These are phyloP conservation scores for Boletus sensibilis DNA, from an alignment of 768 basidiomycete genomes.

Conservation along the genomic window DNA sequence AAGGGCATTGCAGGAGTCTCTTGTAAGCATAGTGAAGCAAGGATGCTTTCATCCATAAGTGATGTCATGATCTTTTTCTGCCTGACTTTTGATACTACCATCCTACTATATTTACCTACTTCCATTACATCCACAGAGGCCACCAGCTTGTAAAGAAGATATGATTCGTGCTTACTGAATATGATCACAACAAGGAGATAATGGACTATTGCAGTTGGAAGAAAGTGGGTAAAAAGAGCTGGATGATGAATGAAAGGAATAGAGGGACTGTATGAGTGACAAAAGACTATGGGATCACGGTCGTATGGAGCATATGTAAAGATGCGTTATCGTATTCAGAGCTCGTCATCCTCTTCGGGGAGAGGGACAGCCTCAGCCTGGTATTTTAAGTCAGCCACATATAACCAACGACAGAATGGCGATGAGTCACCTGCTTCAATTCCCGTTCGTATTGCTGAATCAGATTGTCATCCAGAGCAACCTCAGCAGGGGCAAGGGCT, in stretches of 20 bases:
- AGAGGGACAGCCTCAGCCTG: conserved; percentile 91
- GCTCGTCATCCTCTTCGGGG: conserved; percentile 95
- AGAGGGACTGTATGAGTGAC: conserved; percentile 17
- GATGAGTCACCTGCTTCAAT: conserved; percentile 56
- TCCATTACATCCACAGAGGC: conserved; percentile 1
- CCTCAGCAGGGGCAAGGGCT: conserved; percentile 92
- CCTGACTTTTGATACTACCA: background rate
- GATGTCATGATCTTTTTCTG: background rate
- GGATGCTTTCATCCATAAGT: background rate
- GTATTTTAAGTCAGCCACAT: conserved; percentile 10
- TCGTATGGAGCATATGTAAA: conserved; percentile 21
- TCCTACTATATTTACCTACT: conserved; percentile 3
- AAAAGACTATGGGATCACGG: conserved; percentile 20
- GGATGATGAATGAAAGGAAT: conserved; percentile 20
- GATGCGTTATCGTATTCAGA: conserved; percentile 41
- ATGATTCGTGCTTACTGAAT: conserved; percentile 23
- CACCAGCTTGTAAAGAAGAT: conserved; percentile 6
- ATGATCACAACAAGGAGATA: conserved; percentile 26
- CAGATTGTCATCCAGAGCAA: conserved; percentile 72
- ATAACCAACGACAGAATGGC: background rate
- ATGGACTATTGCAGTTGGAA: conserved; percentile 25
- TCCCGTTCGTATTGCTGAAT: conserved; percentile 81
- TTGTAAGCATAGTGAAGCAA: background rate
- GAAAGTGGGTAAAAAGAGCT: conserved; percentile 18
- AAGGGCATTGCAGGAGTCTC: conserved; percentile 1